phyloP scores from a whole-genome alignment of 495 filamentous ascomycete genomes.

The Hypomontagnella submonticulosa region DNA sequence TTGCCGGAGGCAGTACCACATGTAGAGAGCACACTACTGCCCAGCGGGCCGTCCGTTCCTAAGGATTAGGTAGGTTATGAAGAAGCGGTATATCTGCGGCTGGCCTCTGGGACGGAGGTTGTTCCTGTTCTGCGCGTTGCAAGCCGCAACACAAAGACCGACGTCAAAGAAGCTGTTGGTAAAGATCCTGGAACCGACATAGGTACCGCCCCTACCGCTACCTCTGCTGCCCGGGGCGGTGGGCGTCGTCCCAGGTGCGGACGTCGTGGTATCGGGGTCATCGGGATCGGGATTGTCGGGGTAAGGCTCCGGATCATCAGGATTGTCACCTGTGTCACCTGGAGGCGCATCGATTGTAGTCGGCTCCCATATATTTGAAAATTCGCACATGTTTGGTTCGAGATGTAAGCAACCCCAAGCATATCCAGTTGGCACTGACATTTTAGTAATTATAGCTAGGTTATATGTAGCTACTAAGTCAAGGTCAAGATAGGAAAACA shows the following conservation, averaged over 20 bases:
- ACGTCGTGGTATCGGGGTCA: conserved; percentile 12
- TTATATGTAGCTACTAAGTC: no score
- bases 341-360: conserved; percentile 57
- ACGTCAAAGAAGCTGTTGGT: conserved; percentile 53
- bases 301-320: no score
- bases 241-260: not conserved
- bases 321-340: no score
- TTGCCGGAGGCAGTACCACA: conserved; percentile 18
- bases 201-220: conserved; percentile 43
- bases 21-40: conserved; percentile 46
- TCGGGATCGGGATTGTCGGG: no score
- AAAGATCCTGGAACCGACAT: conserved; percentile 57
- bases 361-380: no score
- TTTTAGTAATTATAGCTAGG: no score
- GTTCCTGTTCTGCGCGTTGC: conserved; percentile 55
- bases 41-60: conserved; percentile 50
- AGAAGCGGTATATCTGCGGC: conserved; percentile 58
- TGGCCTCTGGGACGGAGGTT: conserved; percentile 43
- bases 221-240: conserved; percentile 3
- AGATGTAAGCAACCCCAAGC: no score
- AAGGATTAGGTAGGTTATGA: conserved; percentile 58
- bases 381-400: no score
- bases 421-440: no score
- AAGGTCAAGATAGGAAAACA: no score
- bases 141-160: conserved; percentile 54